Evolutionary conservation across 257 asterid genomes (phyloP), one percentile per base, ranked within the genome.

Genomic region (Galeopsis tetrahit): DNA sequence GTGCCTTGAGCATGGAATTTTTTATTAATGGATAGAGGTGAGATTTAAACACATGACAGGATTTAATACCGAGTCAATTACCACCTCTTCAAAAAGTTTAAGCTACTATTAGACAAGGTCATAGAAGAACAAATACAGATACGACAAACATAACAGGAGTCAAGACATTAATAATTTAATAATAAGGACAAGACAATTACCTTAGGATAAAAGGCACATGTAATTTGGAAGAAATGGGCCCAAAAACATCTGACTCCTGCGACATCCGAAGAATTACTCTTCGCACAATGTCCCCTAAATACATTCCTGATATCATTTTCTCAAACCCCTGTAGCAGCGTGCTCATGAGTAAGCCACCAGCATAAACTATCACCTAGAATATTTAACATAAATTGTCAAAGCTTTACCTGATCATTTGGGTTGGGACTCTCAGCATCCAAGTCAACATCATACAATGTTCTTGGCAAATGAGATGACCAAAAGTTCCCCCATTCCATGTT

Each of bases 401-500:
- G 40, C 34, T 40, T 64, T 63, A 86, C 98, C 91, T 90, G 98
- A 74, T 90, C 93, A 61, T 84, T 82, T 60, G 98, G 96, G 68
- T 93, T 88, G 44, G 87, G 89, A 81, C 97, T 88, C 6, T 89
- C 92, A 43, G 85, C 87, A 81, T 93, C 97, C 85, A 93, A 80
- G 68, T 85, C 92, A 1, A 79, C 68, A 57, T 93, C 98, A 70
- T 90, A 93, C 34, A 80, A 73, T 31, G 98, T 93, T 78, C 93
- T 79, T 7, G 98, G 98, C 75, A 93, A 82, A 86, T 89, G 97
- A 49, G 97, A 90, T 62, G 97, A 88, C 93, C 95, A 89, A 77
- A 90, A 93, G 76, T 93, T 93, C 43, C 97, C 98, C 98, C 98
- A 93, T 78, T 93, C 98, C 87, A 89, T 89, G 80, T 93, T 90